Evolutionary conservation across 2,329 filamentous ascomycete species (phyloP).

Genomic region (Colletotrichum kahawae): DNA sequence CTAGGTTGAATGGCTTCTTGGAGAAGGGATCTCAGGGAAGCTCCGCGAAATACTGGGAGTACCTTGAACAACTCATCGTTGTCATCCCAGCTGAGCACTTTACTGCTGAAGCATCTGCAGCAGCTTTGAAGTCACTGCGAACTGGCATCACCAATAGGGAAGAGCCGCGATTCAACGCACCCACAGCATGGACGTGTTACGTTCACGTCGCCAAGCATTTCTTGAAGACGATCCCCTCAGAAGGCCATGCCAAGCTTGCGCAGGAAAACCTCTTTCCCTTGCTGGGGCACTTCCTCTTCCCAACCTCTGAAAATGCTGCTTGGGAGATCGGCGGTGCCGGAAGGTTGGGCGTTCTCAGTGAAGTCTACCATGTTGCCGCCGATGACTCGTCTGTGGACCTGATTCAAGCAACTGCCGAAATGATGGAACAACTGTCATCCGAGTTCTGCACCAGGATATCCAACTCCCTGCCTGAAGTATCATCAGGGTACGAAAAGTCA

Average conservation of each 20-base stretch:
- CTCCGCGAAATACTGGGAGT: conserved; percentile 73
- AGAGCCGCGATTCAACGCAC: conserved; percentile 72
- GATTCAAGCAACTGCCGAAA: conserved; percentile 52
- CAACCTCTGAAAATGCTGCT: conserved; percentile 42
- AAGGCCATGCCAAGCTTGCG: conserved; percentile 50
- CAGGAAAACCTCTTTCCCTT: conserved; percentile 58
- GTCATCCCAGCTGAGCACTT: conserved; percentile 56
- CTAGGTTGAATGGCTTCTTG: conserved; percentile 72
- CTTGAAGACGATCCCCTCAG: conserved; percentile 46
- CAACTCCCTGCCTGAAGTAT: conserved; percentile 80
- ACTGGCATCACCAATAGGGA: conserved; percentile 75
- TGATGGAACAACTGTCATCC: conserved; percentile 69
- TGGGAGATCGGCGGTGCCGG: conserved; percentile 31
- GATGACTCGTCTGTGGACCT: conserved; percentile 46
- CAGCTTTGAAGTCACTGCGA: conserved; percentile 71
- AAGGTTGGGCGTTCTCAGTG: conserved; percentile 45
- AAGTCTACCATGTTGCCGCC: conserved; percentile 51
- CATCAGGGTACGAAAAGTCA: conserved; percentile 75
- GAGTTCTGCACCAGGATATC: conserved; percentile 71
- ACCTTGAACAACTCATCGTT: conserved; percentile 66
- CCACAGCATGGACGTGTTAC: conserved; percentile 78
- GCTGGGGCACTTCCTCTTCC: conserved; percentile 58
- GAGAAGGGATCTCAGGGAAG: conserved; percentile 86
- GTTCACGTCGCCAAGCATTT: conserved; percentile 66
- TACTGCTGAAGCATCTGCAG: conserved; percentile 54